phyloP scores from a whole-genome alignment of 805 yeast genomes.

The Saturnispora sanitii region DNA sequence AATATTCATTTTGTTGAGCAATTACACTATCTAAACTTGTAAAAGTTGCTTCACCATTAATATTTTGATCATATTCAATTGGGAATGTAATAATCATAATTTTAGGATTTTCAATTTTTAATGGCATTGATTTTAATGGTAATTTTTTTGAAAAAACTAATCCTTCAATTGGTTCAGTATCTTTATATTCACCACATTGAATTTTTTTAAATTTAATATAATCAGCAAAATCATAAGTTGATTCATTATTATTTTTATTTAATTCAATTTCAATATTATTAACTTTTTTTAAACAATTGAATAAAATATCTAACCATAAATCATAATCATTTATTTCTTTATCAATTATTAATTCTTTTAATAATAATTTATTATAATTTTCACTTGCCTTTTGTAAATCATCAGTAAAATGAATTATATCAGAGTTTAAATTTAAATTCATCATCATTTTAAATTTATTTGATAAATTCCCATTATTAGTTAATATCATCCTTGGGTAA shows the following conservation, averaged over 20 bases:
- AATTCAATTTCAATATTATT: conserved; percentile 52
- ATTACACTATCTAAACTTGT: conserved; percentile 42
- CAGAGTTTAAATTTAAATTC: conserved; percentile 7
- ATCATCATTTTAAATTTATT: conserved; percentile 6
- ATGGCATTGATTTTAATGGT: conserved; percentile 73
- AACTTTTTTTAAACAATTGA: conserved; percentile 42
- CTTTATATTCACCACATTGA: conserved; percentile 58
- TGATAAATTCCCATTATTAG: not conserved
- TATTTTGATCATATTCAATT: conserved; percentile 65
- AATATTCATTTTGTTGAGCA: conserved; percentile 80
- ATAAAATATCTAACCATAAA: conserved; percentile 52
- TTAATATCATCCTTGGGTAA: not conserved
- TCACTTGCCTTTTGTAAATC: conserved; percentile 28
- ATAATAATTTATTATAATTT: conserved; percentile 39
- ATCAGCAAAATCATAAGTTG: conserved; percentile 76
- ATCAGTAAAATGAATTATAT: conserved; percentile 23
- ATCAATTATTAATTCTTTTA: conserved; percentile 53
- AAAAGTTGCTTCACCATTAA: conserved; percentile 16
- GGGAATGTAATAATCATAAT: conserved; percentile 84
- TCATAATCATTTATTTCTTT: conserved; percentile 41
- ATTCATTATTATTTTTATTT: conserved; percentile 43
- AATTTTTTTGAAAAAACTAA: conserved; percentile 74
- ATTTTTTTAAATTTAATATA: conserved; percentile 81
- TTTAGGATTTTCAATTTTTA: conserved; percentile 52
- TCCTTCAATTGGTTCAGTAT: conserved; percentile 63